Evolutionary conservation across 2,329 filamentous ascomycete genomes (phyloP), one percentile per base, ranked within the genome.

Genomic region (Microsporum canis): DNA sequence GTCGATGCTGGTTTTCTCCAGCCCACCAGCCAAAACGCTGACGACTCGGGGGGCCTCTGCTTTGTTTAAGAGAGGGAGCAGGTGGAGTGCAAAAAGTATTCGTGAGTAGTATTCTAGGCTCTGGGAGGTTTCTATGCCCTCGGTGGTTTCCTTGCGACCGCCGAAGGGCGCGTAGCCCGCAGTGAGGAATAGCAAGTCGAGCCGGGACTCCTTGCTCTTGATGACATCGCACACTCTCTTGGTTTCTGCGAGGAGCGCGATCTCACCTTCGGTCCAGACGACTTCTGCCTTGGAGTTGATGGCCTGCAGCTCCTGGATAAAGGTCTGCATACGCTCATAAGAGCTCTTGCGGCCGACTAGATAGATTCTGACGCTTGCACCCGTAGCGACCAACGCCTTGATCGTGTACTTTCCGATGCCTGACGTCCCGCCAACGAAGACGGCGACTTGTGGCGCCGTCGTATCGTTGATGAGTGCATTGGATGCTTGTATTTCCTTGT

Each of bases 341-440:
- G 74, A 71, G 23, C 45, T 51, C 45, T 51, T 51, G 59, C 78
- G 76, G 0, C 77, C 78, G 58, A 79, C 63, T 0, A 80, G 58
- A 64, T 80, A 80, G 64, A 75, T 72, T 60, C 70, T 71, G n/a
- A 72, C 34, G 62, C 68, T 71, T 0, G 68, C 63, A 1, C 73
- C 74, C 0, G 71, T 73, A 0, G 64, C 66, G 58, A 74, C 71
- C 0, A 80, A 62, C 14, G 71, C 75, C 34, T 60, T 63, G 7
- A 79, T 41, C 0, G 77, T 79, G 51, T 70, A 51, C 53, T 75
- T 72, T 6, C 78, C 78, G 61, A 80, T 76, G 56, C 78, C 78
- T 1, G 76, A 76, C 1, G 78, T 80, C 8, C 73, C 78, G 39
- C 78, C 77, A 3, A 74, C 73, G 63, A 80, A 79, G 63, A 79